Evolutionary conservation across 352 stramenopile species (phyloP), one percentile per base, ranked within the genome.

Genomic region (Nothophytophthora sp.): DNA sequence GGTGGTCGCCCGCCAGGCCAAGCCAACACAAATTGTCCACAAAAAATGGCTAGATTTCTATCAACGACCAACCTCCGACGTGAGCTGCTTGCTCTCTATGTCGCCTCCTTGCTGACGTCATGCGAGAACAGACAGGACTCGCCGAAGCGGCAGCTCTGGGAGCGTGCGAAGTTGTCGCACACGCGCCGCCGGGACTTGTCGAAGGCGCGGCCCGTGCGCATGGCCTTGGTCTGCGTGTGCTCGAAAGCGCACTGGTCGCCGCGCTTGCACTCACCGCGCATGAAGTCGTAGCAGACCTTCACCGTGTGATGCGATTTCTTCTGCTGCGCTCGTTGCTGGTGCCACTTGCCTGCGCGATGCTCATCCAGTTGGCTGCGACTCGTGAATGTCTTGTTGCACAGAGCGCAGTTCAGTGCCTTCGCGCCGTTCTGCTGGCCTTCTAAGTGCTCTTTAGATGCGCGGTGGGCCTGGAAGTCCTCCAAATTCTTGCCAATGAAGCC

Each of bases 311-410:
- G 72, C 29, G 67, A 67, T 47, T 85, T 88, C 52, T 84, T 82
- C 48, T 88, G 63, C 32, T 86, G 68, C 24, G 64, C 62, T 22
- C 84, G 81, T 52, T 90, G 81, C 55, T 80, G 82, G 43, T 95
- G 84, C 84, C 84, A 95, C 61, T 95, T 95, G 29, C 84, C 84
- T 13, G 57, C 59, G 30, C 81, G 80, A 47, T 95, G 84, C 47
- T 95, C 84, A 11, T 82, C 67, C 29, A 95, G 51, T 50, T 95
- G 84, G 18, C 63, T 60, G 19, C 48, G 62, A 61, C 84, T 92
- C 49, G 84, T 95, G 51, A 95, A 95, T 38, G 76, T 63, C 54
- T 95, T 95, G 38, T 71, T 66, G 51, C 84, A 95, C 18, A 92
- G 56, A 35, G 62, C 55, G 44, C 84, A 94, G 10, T 62, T 50